phyloP scores from a whole-genome alignment of 2,329 filamentous ascomycete species.

The Fusarium vanettenii region DNA sequence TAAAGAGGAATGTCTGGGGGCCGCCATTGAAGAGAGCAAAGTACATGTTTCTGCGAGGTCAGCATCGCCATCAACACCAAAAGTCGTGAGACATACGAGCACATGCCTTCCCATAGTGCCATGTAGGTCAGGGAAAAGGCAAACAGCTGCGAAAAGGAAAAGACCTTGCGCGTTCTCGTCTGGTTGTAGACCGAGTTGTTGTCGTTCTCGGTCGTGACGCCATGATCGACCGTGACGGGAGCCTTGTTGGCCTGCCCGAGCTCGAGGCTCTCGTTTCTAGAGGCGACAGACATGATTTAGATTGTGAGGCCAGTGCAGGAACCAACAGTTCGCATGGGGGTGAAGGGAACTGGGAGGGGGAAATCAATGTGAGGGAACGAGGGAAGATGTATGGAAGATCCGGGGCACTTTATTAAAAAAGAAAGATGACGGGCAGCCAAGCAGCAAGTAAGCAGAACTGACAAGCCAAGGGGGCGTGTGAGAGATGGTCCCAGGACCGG shows the following conservation, averaged over 20 bases:
- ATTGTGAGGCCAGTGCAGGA: neutral
- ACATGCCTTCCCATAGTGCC: constrained; percentile 42
- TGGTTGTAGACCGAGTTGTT: constrained; percentile 30
- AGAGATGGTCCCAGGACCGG: neutral
- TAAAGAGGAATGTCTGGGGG: constrained; percentile 40
- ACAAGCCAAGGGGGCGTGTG: neutral
- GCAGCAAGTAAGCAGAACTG: neutral
- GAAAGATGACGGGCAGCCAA: neutral
- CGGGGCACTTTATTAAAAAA: neutral
- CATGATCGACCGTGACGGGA: constrained; percentile 25
- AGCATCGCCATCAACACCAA: neutral
- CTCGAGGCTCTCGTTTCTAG: constrained; percentile 29
- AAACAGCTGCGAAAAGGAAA: constrained; percentile 41
- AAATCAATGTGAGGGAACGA: neutral
- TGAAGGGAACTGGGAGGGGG: neutral
- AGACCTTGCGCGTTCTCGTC: constrained; percentile 39
- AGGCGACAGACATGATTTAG: constrained; percentile 23
- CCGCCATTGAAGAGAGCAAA: constrained; percentile 41
- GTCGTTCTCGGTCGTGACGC: constrained; percentile 13
- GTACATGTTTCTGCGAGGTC: constrained; percentile 36
- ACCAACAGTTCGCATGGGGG: neutral
- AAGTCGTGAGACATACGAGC: constrained; percentile 23
- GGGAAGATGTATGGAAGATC: neutral
- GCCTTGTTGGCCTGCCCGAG: constrained; percentile 24
- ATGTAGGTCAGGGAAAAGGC: constrained; percentile 42